Base-by-base conservation (phyloP, 345 rosid genomes). In the Lumnitzera racemosa region DNA sequence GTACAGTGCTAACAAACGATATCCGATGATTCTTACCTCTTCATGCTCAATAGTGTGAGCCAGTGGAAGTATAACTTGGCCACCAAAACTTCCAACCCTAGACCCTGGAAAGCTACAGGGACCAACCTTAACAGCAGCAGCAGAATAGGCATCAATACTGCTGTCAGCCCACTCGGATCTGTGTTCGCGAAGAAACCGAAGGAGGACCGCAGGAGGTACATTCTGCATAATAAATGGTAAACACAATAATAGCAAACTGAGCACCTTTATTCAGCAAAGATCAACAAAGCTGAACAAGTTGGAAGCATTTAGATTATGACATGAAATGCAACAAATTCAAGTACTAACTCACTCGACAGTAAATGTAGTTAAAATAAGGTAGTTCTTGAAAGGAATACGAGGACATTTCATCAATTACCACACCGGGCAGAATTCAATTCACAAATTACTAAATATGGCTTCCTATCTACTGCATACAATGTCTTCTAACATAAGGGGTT, bases 141-240 rank as follows among this genome's bases (percentile, higher is more conserved):
- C 99, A 23, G 96, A 72, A 66, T 95, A 95, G 2, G 95, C 94
- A 81, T 95, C 99, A 51, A 90, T 88, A 68, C 75, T 82, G 80
- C 87, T 90, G 72, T 95, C 99, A 9, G 98, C 98, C 99, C 99
- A 95, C 75, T 95, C 99, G 51, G 99, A 95, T 65, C 99, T 81
- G 58, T 95, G 99, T 77, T 95, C 99, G 46, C 96, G 83, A 73
- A 95, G 75, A 69, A 95, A 95, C 68, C 98, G 80, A 13, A 95
- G 98, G 47, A 95, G 96, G 49, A 90, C 90, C 5, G 82, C 95
- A n/a, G 99, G 99, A 76, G 96, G 96, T 47, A 95, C 96, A 57
- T 95, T 90, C 99, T 95, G 79, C 29, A 69, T 59, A 59, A 57
- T 54, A 23, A 66, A 53, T 25, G 57, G 61, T 4, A 16, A 50